Evolutionary conservation across 345 rosid genomes (phyloP).

Genomic region (Raphanus sativus): DNA sequence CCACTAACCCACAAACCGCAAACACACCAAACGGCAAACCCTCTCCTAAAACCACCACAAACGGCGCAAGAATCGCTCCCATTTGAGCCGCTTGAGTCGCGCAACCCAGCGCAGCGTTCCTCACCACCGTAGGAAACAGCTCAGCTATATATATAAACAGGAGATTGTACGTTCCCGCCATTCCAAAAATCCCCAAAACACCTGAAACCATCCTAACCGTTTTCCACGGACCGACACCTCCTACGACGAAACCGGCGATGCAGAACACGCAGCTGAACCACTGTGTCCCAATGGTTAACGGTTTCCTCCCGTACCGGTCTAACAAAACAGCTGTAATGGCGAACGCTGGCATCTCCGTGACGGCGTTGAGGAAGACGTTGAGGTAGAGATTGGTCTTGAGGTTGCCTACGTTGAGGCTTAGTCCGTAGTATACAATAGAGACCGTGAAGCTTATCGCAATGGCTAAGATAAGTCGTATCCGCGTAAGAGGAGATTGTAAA

Average conservation of each 20-base stretch:
- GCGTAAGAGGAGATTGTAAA: constrained; percentile 56
- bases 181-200: constrained; percentile 74
- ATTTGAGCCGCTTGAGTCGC: constrained; percentile 81
- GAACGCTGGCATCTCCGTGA: constrained; percentile 87
- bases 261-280: constrained; percentile 86
- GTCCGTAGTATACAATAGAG: constrained; percentile 86
- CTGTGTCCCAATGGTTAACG: constrained; percentile 68
- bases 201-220: constrained; percentile 65
- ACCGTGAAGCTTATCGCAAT: constrained; percentile 66
- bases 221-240: constrained; percentile 59
- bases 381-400: constrained; percentile 82
- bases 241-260: constrained; percentile 47
- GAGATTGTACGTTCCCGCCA: constrained; percentile 87
- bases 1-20: constrained; percentile 58
- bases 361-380: constrained; percentile 67
- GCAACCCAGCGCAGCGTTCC: constrained; percentile 86
- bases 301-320: constrained; percentile 76
- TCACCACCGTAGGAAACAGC: constrained; percentile 87
- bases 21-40: constrained; percentile 69
- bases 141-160: constrained; percentile 81
- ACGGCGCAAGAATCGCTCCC: constrained; percentile 88
- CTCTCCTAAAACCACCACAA: constrained; percentile 81
- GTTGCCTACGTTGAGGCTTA: constrained; percentile 84
- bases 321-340: constrained; percentile 69
- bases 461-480: constrained; percentile 55